Evolutionary conservation across 2,329 filamentous ascomycete species (phyloP), one percentile per base, ranked within the genome.

Genomic region (Trichoderma cornu-damae): DNA sequence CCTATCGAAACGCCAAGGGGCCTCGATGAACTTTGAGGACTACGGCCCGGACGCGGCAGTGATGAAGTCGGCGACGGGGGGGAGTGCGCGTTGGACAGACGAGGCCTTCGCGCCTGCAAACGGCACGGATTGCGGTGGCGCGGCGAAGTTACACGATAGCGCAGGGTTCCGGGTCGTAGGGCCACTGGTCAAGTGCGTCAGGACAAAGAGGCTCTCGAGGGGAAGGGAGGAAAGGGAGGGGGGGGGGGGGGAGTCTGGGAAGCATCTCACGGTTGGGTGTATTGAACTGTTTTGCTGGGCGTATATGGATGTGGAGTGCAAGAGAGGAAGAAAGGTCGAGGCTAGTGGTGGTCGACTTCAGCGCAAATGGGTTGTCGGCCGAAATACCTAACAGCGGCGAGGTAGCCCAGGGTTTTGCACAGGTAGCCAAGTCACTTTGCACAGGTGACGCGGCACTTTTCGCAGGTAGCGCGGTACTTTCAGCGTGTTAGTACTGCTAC

Each of bases 251-350:
- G 53, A 47, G 50, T 43, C 44, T 42, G 48, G 40, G 34, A 35
- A 60, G 51, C 43, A 51, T 59, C 57, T 59, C 51, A 55, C 49
- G 50, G n/a, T 32, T 43, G 57, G 57, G 57, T 56, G 57, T 59
- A 48, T 48, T 50, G 42, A 46, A 44, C 26, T 46, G 37, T 59
- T 48, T 48, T 46, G 57, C 50, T 59, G 52, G 50, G 43, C 49
- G 57, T 52, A 56, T 59, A 37, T 44, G 38, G 6, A 53, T 48
- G 57, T 59, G 57, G 57, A 59, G 57, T 59, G 57, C 57, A 59
- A 53, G 54, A 40, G 44, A 37, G 50, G 44, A 47, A 59, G 24
- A 28, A 50, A 47, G 57, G 51, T 50, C 57, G 51, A 59, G 57
- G 51, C 57, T 59, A 57, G 57, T 47, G 57, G 56, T 58, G 57